phyloP scores from a whole-genome alignment of 2,329 filamentous ascomycete genomes.

The Trichophyton simii region DNA sequence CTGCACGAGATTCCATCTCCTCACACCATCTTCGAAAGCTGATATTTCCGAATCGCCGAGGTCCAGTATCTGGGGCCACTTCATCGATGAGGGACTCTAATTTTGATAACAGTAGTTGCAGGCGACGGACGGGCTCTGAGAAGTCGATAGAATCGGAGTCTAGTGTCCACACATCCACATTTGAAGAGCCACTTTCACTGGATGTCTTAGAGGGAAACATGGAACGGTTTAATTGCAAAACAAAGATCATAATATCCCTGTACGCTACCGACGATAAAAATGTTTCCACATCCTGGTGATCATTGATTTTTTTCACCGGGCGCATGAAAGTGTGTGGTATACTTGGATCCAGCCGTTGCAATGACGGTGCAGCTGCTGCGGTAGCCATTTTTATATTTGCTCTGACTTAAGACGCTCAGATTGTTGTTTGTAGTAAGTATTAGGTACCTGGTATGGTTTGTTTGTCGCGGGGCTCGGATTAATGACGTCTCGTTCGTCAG shows the following conservation, averaged over 20 bases:
- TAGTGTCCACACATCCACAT: constrained; percentile 40
- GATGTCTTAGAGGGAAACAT: constrained; percentile 57
- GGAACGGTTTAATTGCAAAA: constrained; percentile 79
- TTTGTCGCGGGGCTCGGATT: background rate
- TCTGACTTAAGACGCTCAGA: too few relatives aligned
- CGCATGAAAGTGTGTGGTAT: constrained; percentile 47
- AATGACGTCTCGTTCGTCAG: background rate
- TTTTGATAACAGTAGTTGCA: constrained; percentile 54
- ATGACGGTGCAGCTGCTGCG: constrained; percentile 23
- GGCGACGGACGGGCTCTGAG: constrained; percentile 47
- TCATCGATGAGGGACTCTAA: constrained; percentile 59
- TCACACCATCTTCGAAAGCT: constrained; percentile 78
- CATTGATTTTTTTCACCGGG: constrained; percentile 73
- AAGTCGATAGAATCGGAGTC: constrained; percentile 32
- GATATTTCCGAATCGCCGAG: constrained; percentile 80
- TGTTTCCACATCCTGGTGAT: constrained; percentile 63
- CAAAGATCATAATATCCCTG: constrained; percentile 70
- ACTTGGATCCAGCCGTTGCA: constrained; percentile 36
- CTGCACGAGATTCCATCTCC: constrained; percentile 49
- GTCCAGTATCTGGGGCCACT: constrained; percentile 72
- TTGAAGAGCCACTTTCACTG: constrained; percentile 17
- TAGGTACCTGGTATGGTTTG: too few relatives aligned
- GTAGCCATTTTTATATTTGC: background rate
- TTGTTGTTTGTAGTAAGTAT: background rate
- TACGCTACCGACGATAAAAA: constrained; percentile 78